Conservation (phyloP, 148 eudicot species). For the Nyssa sinensis region DNA sequence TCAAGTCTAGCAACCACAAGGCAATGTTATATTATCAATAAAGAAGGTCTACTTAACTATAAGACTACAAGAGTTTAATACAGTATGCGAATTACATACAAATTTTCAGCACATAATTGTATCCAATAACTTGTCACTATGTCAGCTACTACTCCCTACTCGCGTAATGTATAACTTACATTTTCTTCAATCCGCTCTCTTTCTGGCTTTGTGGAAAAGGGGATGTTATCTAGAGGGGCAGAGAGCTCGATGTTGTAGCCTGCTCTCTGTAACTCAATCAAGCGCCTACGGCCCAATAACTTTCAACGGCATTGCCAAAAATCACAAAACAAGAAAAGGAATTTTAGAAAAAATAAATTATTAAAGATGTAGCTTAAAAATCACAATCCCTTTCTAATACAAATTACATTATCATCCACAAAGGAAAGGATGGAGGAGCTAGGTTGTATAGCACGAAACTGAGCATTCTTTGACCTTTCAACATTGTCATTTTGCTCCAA, state of each 20-base stretch:
- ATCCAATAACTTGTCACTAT: background rate
- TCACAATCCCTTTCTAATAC: background rate
- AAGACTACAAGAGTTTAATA: too few relatives aligned
- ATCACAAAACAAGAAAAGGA: slow-evolving; percentile 12
- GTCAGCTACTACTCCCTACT: background rate
- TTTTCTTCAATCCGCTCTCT: slow-evolving; percentile 83
- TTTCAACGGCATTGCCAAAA: slow-evolving; percentile 27
- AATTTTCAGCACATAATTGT: background rate
- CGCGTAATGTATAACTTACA: slow-evolving; percentile 37
- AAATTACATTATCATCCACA: slow-evolving; percentile 79
- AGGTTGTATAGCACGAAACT: slow-evolving; percentile 90
- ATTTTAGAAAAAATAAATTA: background rate
- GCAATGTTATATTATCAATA: too few relatives aligned
- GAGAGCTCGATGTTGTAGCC: slow-evolving; percentile 79
- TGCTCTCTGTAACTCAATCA: slow-evolving; percentile 70
- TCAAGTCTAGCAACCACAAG: too few relatives aligned
- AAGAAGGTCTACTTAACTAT: too few relatives aligned
- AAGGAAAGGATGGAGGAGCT: slow-evolving; percentile 74
- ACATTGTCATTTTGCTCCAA: slow-evolving; percentile 32
- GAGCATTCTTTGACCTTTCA: slow-evolving; percentile 80
- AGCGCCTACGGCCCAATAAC: slow-evolving; percentile 91
- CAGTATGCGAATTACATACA: background rate
- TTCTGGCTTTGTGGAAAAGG: slow-evolving; percentile 61
- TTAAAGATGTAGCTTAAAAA: background rate
- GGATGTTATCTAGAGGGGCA: slow-evolving; percentile 85